Evolutionary conservation across 2,329 filamentous ascomycete species (phyloP), one percentile per base, ranked within the genome.

Genomic region (Hypomyces rosellus): DNA sequence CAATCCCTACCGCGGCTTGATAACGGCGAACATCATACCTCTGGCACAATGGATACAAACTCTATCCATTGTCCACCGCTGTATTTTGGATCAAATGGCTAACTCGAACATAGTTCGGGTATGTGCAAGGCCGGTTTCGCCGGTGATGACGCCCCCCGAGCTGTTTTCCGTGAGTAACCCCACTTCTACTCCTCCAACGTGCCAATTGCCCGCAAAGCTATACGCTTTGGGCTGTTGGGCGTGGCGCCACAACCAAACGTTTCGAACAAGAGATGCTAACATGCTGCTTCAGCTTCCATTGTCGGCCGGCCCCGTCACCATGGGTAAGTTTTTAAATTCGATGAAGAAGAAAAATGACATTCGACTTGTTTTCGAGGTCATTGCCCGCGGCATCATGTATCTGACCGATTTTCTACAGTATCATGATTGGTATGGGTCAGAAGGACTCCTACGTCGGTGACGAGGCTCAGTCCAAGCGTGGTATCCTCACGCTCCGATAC

Each of bases 91-190:
- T 25, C 20, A 30, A 14, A 42, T 46, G 45, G 46, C 50, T 52
- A 34, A 52, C 50, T 20, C 33, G 34, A 61, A 54, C 68, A 59
- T 74, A 97, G 92, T 86, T 97, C 93, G 78, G 93, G 93, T 85
- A 97, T 99, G 93, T 99, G 93, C 82, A 99, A 99, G 84, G 93
- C 93, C 87, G 93, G 93, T 91, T 99, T 99, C 80, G 93, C 93
- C 82, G 93, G 93, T 90, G 93, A 99, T 73, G 93, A 99, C 88
- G 93, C 93, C 79, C 93, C 93, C 74, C 86, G 93, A 85, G 93
- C 93, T 79, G 93, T 99, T 74, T 99, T 99, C 86, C 93, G 92
- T 97, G 88, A 96, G 92, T 68, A 65, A 65, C 69, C 69, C 71
- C 69, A 65, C 67, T 66, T 66, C 58, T 57, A 54, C 59, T 60